Base-by-base conservation (phyloP, 2,329 filamentous ascomycete genomes). In the Domatiomyces catenatus region DNA sequence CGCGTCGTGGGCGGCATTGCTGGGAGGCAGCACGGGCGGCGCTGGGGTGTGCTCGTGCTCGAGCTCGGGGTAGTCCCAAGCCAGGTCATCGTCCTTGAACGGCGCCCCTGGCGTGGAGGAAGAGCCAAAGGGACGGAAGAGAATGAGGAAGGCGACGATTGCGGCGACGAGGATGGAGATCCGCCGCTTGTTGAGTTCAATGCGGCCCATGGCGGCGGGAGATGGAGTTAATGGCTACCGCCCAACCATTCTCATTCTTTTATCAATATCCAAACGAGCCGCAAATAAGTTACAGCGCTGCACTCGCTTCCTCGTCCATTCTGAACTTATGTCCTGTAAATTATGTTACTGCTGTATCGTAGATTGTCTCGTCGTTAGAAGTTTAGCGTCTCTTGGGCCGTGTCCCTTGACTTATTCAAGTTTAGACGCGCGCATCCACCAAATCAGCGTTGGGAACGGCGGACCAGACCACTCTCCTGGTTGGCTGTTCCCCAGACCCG, bases 121-220 rank as follows among this genome's bases (percentile, higher is more conserved):
- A 17, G 53, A 42, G 17, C 54, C 53, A 8, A 59, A 50, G 42
- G 53, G 52, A 42, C 55, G 55, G 43, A 58, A 57, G 39, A 60
- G 43, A 32, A 60, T 52, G 43, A 54, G 52, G 42, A 58, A 59
- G 20, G 54, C 53, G 19, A 58, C 43, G 42, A 58, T 48, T 17
- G 42, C 53, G 7, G 54, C 58, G 42, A 58, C 32, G 24, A 60
- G 53, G 39, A 60, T 36, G 52, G 56, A 54, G 44, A 59, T 56
- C 15, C 59, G 58, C 47, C 55, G 49, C 49, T 58, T 60, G 50
- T 59, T 57, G 42, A 60, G 48, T 47, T 60, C 58, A 46, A 60
- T 59, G 18, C 52, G 56, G 36, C 52, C 58, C 58, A 60, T 60
- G 5, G 17, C 53, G 48, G 17, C n/a, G 17, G 24, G 44, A 36